Evolutionary conservation across 345 rosid species (phyloP), one percentile per base, ranked within the genome.

Genomic region (Gossypium thurberi): DNA sequence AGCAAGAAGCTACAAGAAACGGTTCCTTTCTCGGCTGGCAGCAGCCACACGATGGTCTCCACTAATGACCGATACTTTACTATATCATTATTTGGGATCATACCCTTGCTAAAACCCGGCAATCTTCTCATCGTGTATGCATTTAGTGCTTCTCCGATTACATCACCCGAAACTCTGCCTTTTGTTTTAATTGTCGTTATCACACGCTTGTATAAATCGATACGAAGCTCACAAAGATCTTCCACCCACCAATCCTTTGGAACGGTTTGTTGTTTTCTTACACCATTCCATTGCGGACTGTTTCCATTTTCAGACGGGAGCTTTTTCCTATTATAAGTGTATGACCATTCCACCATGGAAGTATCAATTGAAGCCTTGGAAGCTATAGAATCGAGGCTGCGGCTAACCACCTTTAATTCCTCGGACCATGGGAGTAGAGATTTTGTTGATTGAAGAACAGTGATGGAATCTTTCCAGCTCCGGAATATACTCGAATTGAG

Each of bases 201-300:
- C 20, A 79, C 85, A 65, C 82, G 84, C 63, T 81, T 90, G 73
- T 85, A 90, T 79, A 90, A 65, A 65, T 84, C 88, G 3, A 90
- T 82, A 70, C 88, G 89, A 65, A 90, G 87, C 65, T 88, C 96
- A 42, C 90, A 84, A 18, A 90, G 84, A 78, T 90, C 96, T 83
- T 90, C 96, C 0, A 90, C 92, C 96, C 96, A 90, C 96, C 96
- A 90, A 20, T 90, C 96, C 72, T 81, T 85, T 14, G 96, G 96
- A 77, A 90, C 96, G 0, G 70, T 70, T 51, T 72, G 92, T 0
- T 82, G 79, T 75, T 81, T 88, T 74, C 87, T 84, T 52, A 82
- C 51, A 4, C 88, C 88, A 6, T 86, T 88, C 87, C 89, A 82
- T 2, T 70, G 81, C 9, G 81, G 74, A 70, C 81, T 84, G 43